Conservation (phyloP, 176 grass and related monocot genomes). For the Hsuehochloa calcarea region DNA sequence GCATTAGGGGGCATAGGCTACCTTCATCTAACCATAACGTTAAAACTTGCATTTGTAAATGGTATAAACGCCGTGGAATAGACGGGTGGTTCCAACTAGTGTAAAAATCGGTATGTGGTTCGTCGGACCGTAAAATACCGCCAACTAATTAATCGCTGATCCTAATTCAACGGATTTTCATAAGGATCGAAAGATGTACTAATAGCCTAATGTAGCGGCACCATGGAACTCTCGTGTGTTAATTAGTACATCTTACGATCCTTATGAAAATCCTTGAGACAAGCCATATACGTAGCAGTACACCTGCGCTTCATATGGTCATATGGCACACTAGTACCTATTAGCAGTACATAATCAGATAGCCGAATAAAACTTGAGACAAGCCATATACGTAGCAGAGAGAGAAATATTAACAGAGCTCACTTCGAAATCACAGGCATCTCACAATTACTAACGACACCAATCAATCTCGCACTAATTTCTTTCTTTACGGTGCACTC, state of each 20-base stretch:
- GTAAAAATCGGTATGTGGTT: background rate
- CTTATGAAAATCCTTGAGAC: no score
- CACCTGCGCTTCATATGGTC: background rate
- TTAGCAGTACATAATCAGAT: constrained; percentile 11
- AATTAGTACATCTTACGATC: no score
- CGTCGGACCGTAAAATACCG: background rate
- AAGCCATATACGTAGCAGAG: background rate
- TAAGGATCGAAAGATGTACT: background rate
- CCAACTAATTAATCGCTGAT: background rate
- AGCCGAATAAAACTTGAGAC: background rate
- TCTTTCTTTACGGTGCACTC: background rate
- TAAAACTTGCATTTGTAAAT: background rate
- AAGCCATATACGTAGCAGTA: no score
- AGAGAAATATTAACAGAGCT: constrained; percentile 12
- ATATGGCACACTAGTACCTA: background rate
- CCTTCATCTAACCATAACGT: background rate
- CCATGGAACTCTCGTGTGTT: no score
- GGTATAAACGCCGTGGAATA: background rate
- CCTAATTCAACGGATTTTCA: background rate
- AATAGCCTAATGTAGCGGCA: no score
- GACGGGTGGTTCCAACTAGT: background rate
- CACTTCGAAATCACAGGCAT: background rate
- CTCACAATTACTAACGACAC: background rate
- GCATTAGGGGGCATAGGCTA: background rate
- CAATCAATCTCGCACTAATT: background rate